These are phyloP conservation scores for Psilocybe subaeruginosa DNA, from an alignment of 768 basidiomycete genomes.

Conservation along the genomic window DNA sequence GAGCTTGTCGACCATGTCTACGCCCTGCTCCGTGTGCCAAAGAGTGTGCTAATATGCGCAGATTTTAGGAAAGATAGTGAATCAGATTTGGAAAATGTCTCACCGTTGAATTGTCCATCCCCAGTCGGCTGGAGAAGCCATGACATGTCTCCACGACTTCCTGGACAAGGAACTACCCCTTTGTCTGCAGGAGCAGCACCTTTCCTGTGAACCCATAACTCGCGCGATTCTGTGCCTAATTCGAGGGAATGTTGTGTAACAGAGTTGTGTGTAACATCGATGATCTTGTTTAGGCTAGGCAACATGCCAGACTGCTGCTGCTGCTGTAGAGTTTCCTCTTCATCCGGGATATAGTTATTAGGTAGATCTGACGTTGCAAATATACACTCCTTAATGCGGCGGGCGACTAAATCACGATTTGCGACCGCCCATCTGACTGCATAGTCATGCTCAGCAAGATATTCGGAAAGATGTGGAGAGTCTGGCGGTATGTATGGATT, in stretches of 20 bases:
- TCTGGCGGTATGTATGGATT: slow-evolving; percentile 30
- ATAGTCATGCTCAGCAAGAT: slow-evolving; percentile 37
- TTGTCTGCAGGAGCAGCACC: slow-evolving; percentile 39
- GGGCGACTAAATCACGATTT: slow-evolving; percentile 41
- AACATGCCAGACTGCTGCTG: not conserved
- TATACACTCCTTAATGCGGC: slow-evolving; percentile 34
- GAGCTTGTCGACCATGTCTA: slow-evolving; percentile 32
- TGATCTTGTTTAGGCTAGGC: slow-evolving; percentile 26
- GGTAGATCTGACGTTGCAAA: not conserved
- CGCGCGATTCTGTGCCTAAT: slow-evolving; percentile 18
- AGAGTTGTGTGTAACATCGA: slow-evolving; percentile 43
- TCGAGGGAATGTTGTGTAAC: slow-evolving; percentile 27
- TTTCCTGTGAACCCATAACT: slow-evolving; percentile 42
- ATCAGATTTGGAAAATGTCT: not conserved
- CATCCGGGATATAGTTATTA: not conserved
- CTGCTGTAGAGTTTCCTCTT: not conserved
- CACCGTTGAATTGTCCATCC: slow-evolving; percentile 38
- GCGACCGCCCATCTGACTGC: slow-evolving; percentile 40
- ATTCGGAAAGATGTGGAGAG: slow-evolving; percentile 29
- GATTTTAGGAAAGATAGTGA: not conserved
- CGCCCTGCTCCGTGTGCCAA: slow-evolving; percentile 43
- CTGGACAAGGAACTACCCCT: slow-evolving; percentile 39
- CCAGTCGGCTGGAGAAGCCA: slow-evolving; percentile 37
- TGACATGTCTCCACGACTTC: slow-evolving; percentile 40
- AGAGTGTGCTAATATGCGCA: slow-evolving; percentile 28